phyloP scores from a whole-genome alignment of 176 grass and related monocot species.

The Alopecurus myosuroides region DNA sequence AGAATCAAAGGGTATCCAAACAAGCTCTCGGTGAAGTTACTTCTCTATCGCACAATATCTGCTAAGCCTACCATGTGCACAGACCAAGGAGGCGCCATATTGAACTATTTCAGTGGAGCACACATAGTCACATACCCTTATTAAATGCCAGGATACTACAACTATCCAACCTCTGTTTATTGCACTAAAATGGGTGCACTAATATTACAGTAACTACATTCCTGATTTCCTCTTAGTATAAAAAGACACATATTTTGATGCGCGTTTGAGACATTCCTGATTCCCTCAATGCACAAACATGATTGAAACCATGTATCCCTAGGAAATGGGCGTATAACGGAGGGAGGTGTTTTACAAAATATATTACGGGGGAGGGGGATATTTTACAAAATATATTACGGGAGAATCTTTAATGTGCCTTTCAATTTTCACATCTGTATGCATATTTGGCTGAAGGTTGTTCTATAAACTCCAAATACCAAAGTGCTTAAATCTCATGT shows the following conservation, averaged over 20 bases:
- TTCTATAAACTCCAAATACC: not conserved
- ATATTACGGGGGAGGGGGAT: not conserved
- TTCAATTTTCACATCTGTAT: not conserved
- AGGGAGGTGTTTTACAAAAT: not conserved
- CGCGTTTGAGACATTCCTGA: not conserved
- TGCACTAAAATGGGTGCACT: not conserved
- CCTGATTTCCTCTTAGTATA: not conserved
- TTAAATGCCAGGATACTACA: not conserved
- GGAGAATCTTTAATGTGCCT: not conserved
- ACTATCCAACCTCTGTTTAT: not conserved
- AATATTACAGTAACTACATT: not conserved
- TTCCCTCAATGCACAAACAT: not conserved
- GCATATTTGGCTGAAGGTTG: slow-evolving; percentile 7
- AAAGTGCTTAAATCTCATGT: not conserved
- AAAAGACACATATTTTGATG: not conserved
- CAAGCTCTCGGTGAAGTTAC: not conserved
- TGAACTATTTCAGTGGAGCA: not conserved
- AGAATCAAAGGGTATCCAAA: not conserved
- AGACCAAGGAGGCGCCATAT: not conserved
- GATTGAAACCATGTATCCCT: not conserved
- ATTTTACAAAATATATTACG: not conserved
- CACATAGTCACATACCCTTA: not conserved
- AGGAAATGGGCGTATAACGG: not conserved
- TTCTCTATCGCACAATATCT: not conserved
- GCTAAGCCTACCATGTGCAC: not conserved